These are phyloP conservation scores for Termitomyces sp. DNA, from an alignment of 768 basidiomycete species.

Conservation along the genomic window DNA sequence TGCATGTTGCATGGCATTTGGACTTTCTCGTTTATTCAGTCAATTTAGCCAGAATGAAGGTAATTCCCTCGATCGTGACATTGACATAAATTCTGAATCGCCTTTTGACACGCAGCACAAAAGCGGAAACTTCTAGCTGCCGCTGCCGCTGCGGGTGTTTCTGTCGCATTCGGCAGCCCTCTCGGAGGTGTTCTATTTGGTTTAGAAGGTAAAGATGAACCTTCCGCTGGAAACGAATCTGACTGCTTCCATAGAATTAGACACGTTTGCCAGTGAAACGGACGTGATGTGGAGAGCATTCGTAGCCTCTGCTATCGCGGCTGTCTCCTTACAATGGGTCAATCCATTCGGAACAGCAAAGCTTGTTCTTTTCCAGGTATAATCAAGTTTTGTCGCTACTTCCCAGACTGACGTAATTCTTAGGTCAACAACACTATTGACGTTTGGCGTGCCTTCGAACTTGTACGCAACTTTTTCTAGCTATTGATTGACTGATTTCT, in stretches of 20 bases:
- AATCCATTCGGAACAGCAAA: conserved; percentile 87
- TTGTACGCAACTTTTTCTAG: conserved; percentile 38
- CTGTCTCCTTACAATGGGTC: conserved; percentile 78
- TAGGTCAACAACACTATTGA: conserved; percentile 59
- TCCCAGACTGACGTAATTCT: neutral
- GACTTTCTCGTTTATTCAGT: conserved; percentile 62
- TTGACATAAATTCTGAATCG: neutral
- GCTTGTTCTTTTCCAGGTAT: conserved; percentile 75
- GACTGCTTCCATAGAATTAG: conserved; percentile 44
- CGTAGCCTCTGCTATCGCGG: conserved; percentile 84
- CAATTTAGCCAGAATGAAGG: conserved; percentile 81
- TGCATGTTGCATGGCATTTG: conserved; percentile 76
- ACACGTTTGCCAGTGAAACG: conserved; percentile 66
- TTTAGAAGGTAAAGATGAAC: conserved; percentile 53
- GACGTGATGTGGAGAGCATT: conserved; percentile 89
- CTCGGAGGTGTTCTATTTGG: conserved; percentile 85
- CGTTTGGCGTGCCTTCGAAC: conserved; percentile 71
- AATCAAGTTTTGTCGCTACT: neutral
- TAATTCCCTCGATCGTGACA: conserved; percentile 22
- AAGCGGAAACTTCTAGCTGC: conserved; percentile 81
- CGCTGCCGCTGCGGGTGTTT: conserved; percentile 83
- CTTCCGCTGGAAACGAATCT: neutral
- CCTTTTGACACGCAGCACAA: conserved; percentile 46
- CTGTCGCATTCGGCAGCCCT: conserved; percentile 86
- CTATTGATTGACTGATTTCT: neutral